A percentile compares a stretch with the other conserved stretches of the same genome.
These are phyloP conservation scores for Yamadazyma laniorum DNA, from an alignment of 805 yeast species.

Conservation along the genomic window DNA sequence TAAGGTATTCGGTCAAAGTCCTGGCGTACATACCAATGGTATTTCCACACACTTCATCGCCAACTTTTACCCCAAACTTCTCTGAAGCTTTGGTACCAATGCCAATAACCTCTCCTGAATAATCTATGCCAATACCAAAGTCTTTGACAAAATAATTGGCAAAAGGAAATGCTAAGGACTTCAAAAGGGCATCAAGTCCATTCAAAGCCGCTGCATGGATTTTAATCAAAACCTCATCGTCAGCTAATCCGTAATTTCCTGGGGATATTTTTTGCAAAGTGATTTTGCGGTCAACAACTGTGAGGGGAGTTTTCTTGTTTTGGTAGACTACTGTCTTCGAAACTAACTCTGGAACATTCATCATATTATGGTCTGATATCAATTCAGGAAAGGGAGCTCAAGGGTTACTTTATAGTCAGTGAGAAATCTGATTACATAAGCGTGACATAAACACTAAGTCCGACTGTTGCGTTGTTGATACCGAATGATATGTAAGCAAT, in stretches of 20 bases:
- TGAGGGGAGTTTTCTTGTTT: constrained; percentile 3
- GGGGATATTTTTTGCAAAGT: not conserved
- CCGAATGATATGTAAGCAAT: too few species aligned
- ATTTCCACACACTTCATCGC: constrained; percentile 31
- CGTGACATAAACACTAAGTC: too few species aligned
- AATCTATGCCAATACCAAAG: constrained; percentile 32
- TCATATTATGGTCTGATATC: too few species aligned
- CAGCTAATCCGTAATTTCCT: constrained; percentile 3
- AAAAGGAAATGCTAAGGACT: constrained; percentile 15
- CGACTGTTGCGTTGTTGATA: not conserved
- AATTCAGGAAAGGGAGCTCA: too few species aligned
- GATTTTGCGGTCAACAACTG: constrained; percentile 1
- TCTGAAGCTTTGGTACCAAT: constrained; percentile 26
- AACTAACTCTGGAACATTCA: not conserved
- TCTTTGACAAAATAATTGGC: constrained; percentile 8
- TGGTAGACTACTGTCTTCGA: constrained; percentile 5
- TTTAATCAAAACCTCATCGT: constrained; percentile 26
- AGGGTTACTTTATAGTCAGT: too few species aligned
- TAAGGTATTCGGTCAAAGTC: constrained; percentile 46
- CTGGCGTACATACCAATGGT: constrained; percentile 27
- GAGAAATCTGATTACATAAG: too few species aligned
- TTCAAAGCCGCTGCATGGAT: constrained; percentile 32
- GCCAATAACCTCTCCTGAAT: constrained; percentile 31
- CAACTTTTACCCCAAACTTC: constrained; percentile 20
- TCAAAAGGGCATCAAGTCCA: constrained; percentile 30